These are phyloP conservation scores for Entelexis paramagnoliae DNA, from an alignment of 1,139 yeast species.

Conservation along the genomic window DNA sequence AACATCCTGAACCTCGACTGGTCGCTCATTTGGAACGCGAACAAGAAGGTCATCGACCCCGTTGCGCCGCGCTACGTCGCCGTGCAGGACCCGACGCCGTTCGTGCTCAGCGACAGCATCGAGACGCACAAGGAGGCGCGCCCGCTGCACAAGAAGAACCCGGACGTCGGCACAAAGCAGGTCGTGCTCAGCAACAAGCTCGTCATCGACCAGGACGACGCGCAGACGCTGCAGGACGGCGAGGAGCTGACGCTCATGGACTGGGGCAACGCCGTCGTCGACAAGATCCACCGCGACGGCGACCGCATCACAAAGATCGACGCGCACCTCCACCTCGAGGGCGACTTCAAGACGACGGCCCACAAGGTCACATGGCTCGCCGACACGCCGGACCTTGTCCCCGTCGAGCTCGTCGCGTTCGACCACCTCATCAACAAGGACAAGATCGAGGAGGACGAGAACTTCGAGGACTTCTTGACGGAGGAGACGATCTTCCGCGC, in stretches of 20 bases:
- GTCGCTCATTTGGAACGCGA: slow-evolving; percentile 93
- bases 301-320: slow-evolving; percentile 55
- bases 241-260: slow-evolving; percentile 97
- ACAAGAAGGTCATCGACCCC: slow-evolving; percentile 94
- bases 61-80: slow-evolving; percentile 93
- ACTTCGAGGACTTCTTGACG: slow-evolving; percentile 86
- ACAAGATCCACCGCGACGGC: slow-evolving; percentile 51
- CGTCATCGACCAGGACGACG: slow-evolving; percentile 84
- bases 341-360: slow-evolving; percentile 94
- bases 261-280: slow-evolving; percentile 92
- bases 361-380: slow-evolving; percentile 96
- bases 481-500: slow-evolving; percentile 79
- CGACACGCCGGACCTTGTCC: slow-evolving; percentile 53
- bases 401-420: slow-evolving; percentile 77
- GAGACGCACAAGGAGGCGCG: slow-evolving; percentile 55
- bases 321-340: slow-evolving; percentile 81
- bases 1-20: slow-evolving; percentile 93
- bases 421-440: slow-evolving; percentile 95
- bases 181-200: slow-evolving; percentile 57
- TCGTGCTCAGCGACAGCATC: slow-evolving; percentile 51
- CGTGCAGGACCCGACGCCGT: slow-evolving; percentile 53
- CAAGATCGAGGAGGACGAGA: slow-evolving; percentile 88
- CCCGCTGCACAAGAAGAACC: slow-evolving; percentile 93
- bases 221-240: slow-evolving; percentile 49
- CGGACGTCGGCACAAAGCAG: slow-evolving; percentile 77